Evolutionary conservation across 768 basidiomycete species (phyloP), one percentile per base, ranked within the genome.

Genomic region (Mycena amicta): DNA sequence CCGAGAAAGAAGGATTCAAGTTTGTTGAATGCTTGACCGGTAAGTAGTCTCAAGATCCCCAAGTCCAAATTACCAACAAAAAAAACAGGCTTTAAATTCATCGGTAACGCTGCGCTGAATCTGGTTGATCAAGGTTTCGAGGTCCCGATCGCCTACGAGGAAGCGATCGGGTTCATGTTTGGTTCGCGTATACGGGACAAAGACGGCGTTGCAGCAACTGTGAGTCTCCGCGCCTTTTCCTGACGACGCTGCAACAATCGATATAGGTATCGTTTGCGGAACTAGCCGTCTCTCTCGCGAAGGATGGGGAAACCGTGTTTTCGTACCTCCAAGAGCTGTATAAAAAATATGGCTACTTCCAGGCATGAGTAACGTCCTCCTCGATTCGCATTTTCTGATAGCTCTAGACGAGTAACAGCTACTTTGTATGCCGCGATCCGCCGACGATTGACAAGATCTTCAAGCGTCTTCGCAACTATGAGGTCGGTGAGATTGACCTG

Each of bases 91-190:
- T 95, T 95, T 74, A 95, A 95, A 72, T 93, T 83, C 68, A 93
- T 95, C 50, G 93, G 93, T 6, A 95, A 95, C 67, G 87, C 86
- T 8, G 90, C 88, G 3, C 72, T 92, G 31, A 74, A 78, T 50
- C 80, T 94, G 16, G 86, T 81, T 15, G 68, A 74, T 41, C 73
- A 85, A 37, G 93, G 92, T 2, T 91, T 82, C 66, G 82, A 87
- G 40, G 87, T 89, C 11, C 84, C 82, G 0, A 94, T 95, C 66
- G 92, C 88, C 11, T 95, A 95, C 66, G 93, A 95, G 68, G 93
- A 95, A 72, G 93, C 94, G 1, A 94, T 95, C 54, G 93, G 93
- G 3, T 95, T 84, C 68, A 94, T 94, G 92, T 86, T 93, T 70
- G 90, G 91, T 26, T 76, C 83, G 15, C 76, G 85, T 26, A 83